A percentile compares a stretch with the other conserved stretches of the same genome.
phyloP scores from a whole-genome alignment of 2,329 filamentous ascomycete genomes.

The Cercospora sp. region DNA sequence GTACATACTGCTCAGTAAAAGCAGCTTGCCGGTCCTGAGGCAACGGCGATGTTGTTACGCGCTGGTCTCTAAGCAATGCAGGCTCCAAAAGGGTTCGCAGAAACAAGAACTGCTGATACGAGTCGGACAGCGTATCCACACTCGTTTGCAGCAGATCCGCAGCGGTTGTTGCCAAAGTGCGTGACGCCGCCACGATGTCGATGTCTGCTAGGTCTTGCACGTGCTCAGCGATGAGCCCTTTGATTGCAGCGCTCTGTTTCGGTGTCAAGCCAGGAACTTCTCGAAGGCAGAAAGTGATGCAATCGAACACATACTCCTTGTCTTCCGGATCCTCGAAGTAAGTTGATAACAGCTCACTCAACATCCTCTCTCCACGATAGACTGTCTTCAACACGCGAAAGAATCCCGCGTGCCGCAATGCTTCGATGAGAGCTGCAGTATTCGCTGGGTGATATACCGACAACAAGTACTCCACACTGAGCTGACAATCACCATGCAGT shows the following conservation, averaged over 20 bases:
- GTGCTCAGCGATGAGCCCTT: conserved; percentile 64
- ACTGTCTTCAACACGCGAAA: conserved; percentile 89
- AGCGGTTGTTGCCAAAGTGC: conserved; percentile 62
- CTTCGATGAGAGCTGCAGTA: conserved; percentile 69
- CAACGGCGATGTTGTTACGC: conserved; percentile 32
- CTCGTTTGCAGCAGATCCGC: conserved; percentile 66
- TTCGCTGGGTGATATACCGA: conserved; percentile 92
- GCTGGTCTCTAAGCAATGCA: conserved; percentile 35
- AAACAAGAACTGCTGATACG: conserved; percentile 72
- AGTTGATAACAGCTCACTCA: conserved; percentile 71
- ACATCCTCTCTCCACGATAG: conserved; percentile 77
- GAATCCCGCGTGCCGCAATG: conserved; percentile 78
- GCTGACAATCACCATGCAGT: conserved; percentile 86
- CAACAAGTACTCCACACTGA: conserved; percentile 93
- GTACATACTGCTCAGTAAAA: conserved; percentile 81
- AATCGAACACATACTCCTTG: conserved; percentile 72
- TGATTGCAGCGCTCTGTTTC: conserved; percentile 72
- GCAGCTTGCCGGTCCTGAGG: conserved; percentile 47
- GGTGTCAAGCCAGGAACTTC: conserved; percentile 62
- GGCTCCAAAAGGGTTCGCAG: conserved; percentile 74
- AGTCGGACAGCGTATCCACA: conserved; percentile 61
- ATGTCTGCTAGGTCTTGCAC: conserved; percentile 66
- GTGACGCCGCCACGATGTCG: conserved; percentile 64
- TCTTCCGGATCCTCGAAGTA: conserved; percentile 86
- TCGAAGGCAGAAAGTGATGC: conserved; percentile 72